Percentiles rank a stretch among this genome's conserved stretches.
These are phyloP conservation scores for Cordyceps javanica DNA, from an alignment of 2,329 filamentous ascomycete genomes.

Conservation along the genomic window DNA sequence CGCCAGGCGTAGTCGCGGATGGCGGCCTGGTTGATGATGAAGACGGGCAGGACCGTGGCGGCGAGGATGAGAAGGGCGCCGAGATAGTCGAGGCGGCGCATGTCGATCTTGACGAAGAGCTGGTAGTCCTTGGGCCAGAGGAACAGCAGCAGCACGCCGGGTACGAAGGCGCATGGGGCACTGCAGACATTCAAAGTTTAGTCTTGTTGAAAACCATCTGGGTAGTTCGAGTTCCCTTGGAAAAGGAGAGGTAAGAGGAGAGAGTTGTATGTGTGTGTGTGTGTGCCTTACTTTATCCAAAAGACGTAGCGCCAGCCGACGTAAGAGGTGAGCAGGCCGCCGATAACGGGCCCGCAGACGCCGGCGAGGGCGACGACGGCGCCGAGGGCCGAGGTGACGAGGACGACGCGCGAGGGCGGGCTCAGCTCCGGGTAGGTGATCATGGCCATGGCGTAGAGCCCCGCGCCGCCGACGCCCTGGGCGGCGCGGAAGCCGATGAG, in stretches of 20 bases:
- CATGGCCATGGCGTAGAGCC: conserved; percentile 19
- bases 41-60: conserved; percentile 19
- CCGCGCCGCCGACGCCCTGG: conserved; percentile 19
- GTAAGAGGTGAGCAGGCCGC: conserved; percentile 16
- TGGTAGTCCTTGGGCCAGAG: conserved; percentile 14
- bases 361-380: conserved; percentile 18
- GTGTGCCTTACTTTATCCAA: conserved; percentile 20
- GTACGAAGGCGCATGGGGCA: conserved; percentile 11
- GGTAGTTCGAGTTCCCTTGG: no score
- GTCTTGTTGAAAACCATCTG: no score
- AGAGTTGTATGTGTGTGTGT: no score
- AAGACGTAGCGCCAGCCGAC: conserved; percentile 17
- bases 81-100: conserved; percentile 10
- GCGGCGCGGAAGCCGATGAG: conserved; percentile 19
- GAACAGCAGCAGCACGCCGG: not conserved
- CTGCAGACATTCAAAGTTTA: not conserved
- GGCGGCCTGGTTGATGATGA: conserved; percentile 19
- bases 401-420: conserved; percentile 13
- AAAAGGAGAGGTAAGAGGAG: no score
- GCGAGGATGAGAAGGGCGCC: conserved; percentile 15
- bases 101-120: conserved; percentile 7
- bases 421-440: conserved; percentile 18
- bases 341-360: conserved; percentile 18
- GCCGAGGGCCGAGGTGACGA: conserved; percentile 15
- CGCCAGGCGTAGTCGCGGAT: conserved; percentile 18